Evolutionary conservation across 2,329 filamentous ascomycete species (phyloP), one percentile per base, ranked within the genome.

Genomic region (Diaporthe vexans): DNA sequence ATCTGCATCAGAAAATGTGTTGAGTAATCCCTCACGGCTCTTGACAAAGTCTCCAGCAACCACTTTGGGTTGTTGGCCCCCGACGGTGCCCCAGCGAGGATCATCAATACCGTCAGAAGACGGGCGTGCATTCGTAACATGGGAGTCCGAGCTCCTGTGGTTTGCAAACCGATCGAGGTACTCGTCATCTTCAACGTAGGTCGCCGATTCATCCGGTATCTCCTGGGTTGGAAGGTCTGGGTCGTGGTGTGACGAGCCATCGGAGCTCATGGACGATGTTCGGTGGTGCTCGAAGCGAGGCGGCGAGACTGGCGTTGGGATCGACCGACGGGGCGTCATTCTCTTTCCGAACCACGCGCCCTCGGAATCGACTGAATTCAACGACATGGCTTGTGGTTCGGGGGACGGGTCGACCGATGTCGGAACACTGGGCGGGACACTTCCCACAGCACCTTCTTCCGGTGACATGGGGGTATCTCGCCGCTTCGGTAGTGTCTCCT

Each of bases 291-390:
- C 57, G 48, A 72, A 52, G 52, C 72, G 67, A 40, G 67, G 83
- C 84, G 77, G 85, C 78, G 77, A 84, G 37, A 75, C 61, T 57
- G 71, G 73, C 15, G 75, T 75, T 33, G 80, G 72, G 83, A 85
- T 77, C 80, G 84, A 79, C 80, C 84, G 76, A 72, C 85, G 88
- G 24, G 68, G 61, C 17, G 72, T 74, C 73, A 81, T 82, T 58
- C 84, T 84, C 81, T 48, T 80, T 76, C 17, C 80, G 88, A 99
- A 91, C 97, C 97, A 99, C 0, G 95, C 98, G 6, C 91, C 97
- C 85, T 99, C 97, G 0, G 95, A 98, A 80, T 98, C 97, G 74
- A 98, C 94, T 0, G 95, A 98, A 2, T 95, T 97, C 24, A 98
- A 88, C 0, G 96, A 98, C 82, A 95, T 93, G 40, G 95, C 94